phyloP scores from a whole-genome alignment of 257 asterid species.

The Prunella vulgaris region DNA sequence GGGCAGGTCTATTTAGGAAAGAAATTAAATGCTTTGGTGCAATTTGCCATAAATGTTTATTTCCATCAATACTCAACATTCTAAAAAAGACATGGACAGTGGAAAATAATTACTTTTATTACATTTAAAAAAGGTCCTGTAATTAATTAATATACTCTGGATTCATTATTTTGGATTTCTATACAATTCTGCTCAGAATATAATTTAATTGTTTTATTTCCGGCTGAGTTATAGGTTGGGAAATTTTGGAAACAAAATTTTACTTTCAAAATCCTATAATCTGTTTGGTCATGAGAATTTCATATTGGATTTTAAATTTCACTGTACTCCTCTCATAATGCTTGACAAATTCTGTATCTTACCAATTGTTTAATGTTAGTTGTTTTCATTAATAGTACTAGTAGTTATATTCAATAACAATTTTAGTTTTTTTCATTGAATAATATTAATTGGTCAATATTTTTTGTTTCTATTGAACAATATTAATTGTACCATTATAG shows the following conservation, averaged over 20 bases:
- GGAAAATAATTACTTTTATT: not conserved
- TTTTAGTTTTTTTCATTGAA: too few species aligned
- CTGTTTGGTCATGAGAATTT: not conserved
- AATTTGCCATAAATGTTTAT: not conserved
- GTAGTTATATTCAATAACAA: too few species aligned
- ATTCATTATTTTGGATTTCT: conserved; percentile 8
- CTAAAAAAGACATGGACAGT: not conserved
- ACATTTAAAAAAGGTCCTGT: not conserved
- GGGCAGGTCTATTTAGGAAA: conserved; percentile 20
- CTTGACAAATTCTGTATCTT: too few species aligned
- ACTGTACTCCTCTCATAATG: not conserved
- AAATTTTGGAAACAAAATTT: not conserved
- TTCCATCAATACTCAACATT: conserved; percentile 13
- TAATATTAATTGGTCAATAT: too few species aligned
- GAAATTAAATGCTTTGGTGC: not conserved
- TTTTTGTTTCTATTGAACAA: too few species aligned
- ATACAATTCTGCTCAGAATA: not conserved
- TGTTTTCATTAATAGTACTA: too few species aligned
- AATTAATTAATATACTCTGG: not conserved
- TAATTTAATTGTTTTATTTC: not conserved
- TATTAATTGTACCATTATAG: too few species aligned
- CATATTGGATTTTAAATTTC: not conserved
- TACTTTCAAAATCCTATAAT: not conserved
- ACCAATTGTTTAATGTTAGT: too few species aligned
- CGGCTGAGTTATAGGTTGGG: not conserved